Evolutionary conservation across 257 asterid species (phyloP), one percentile per base, ranked within the genome.

Genomic region (Ballota nigra): DNA sequence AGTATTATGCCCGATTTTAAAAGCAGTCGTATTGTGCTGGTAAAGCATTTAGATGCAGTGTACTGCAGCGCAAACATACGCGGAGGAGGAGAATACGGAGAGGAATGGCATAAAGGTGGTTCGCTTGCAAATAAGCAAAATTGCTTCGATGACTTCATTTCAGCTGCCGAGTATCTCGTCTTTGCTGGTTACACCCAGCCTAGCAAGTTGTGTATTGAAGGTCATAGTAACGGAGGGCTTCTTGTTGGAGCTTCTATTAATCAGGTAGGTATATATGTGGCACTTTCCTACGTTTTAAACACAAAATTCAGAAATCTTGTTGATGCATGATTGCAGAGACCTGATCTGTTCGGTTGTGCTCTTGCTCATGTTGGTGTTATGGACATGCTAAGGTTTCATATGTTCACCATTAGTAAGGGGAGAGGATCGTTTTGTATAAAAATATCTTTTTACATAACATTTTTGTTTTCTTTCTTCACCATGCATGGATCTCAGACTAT

Each of bases 381-480:
- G 97, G 97, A 94, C 82, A 91, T 94, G 99, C 88, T 94, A 47
- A 89, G 99, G 70, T 94, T 94, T 75, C 99, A 94, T 86, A 89
- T 86, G 79, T 94, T 94, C 62, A 94, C 99, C 19, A 94, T 94
- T 45, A 97, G 98, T 93, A 58, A 80, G 86, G 49, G 47, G 20
- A 68, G n/a, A n/a, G n/a, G n/a, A n/a, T n/a, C n/a, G n/a, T n/a
- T n/a, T n/a, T n/a, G n/a, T n/a, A n/a, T n/a, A n/a, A 26, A 26
- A 26, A 26, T 26, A 4, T 57, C 36, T 19, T 23, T 26, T 57
- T 15, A n/a, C 5, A 47, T 8, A 6, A 47, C 18, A 33, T 33
- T 61, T 53, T 53, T 55, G 38, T 55, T 55, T 29, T 69, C 36
- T 64, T 36, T 41, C 57, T 28, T 23, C 41, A 72, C 43, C 97